Percentiles rank a stretch among this genome's conserved stretches.
These are phyloP conservation scores for Candida coquimbonensis DNA, from an alignment of 805 yeast genomes.

Conservation along the genomic window DNA sequence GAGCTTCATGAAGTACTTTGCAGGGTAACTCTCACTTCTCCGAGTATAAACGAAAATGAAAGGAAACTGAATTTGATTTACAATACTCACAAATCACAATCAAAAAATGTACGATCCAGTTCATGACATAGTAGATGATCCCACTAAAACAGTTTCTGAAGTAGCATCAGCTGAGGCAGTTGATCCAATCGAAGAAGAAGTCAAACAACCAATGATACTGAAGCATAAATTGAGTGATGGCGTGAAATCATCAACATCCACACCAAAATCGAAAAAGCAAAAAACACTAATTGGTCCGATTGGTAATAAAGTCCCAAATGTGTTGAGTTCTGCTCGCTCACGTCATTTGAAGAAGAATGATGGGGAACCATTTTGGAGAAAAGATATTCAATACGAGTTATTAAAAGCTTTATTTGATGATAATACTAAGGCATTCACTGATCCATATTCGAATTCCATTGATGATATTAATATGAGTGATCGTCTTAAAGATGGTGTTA, in stretches of 20 bases:
- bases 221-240: slow-evolving; percentile 4
- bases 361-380: slow-evolving; percentile 88
- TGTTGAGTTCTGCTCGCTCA: slow-evolving; percentile 26
- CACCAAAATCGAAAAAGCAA: slow-evolving; percentile 2
- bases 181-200: background rate
- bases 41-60: no score
- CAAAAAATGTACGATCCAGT: slow-evolving; percentile 1
- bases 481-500: slow-evolving; percentile 27
- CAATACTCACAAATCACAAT: no score
- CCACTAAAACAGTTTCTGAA: background rate
- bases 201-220: slow-evolving; percentile 1
- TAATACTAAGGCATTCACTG: slow-evolving; percentile 58
- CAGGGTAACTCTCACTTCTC: no score
- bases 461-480: slow-evolving; percentile 25
- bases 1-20: no score
- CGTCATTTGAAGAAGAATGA: slow-evolving; percentile 80
- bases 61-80: no score
- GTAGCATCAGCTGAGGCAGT: background rate
- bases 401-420: slow-evolving; percentile 59
- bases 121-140: background rate
- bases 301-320: slow-evolving; percentile 8
- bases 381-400: slow-evolving; percentile 81
- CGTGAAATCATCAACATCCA: background rate
- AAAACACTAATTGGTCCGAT: slow-evolving; percentile 6
- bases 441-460: slow-evolving; percentile 42